Evolutionary conservation across 164 flowering plant species (phyloP).

Genomic region (Sextonia rubra): DNA sequence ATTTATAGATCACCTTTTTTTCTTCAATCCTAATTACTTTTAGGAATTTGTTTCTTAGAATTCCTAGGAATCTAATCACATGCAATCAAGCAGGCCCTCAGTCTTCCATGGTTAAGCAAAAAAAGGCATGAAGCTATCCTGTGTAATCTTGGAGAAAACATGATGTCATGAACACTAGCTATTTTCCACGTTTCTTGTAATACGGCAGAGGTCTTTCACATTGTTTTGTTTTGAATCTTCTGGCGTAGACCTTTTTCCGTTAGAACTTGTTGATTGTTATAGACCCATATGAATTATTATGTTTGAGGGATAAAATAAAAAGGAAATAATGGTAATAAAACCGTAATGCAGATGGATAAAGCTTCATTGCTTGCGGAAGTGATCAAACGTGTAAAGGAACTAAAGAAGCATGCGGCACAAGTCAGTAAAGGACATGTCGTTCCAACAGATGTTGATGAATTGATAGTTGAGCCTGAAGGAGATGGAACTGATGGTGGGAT

Average conservation of each 20-base stretch:
- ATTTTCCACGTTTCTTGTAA: too few species aligned
- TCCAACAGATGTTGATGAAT: conserved; percentile 69
- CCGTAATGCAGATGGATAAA: conserved; percentile 70
- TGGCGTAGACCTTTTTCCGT: background rate
- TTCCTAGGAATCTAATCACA: too few species aligned
- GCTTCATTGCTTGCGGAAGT: conserved; percentile 84
- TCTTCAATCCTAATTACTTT: too few species aligned
- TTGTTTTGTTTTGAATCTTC: background rate
- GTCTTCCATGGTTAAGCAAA: background rate
- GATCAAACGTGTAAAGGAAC: conserved; percentile 56
- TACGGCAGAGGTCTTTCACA: background rate
- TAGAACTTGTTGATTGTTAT: background rate
- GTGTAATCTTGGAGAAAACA: background rate
- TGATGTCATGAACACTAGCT: background rate
- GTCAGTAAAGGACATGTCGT: conserved; percentile 49
- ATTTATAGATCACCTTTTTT: too few species aligned
- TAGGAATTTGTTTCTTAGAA: too few species aligned
- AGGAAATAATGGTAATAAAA: background rate
- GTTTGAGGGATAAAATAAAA: background rate
- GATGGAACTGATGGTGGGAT: conserved; percentile 23
- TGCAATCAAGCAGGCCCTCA: background rate
- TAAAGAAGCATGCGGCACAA: conserved; percentile 54
- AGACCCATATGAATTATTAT: background rate
- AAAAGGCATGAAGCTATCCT: background rate
- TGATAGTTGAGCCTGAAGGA: conserved; percentile 42